Conservation (phyloP, 2,329 filamentous ascomycete species). For the Madurella fahalii region DNA sequence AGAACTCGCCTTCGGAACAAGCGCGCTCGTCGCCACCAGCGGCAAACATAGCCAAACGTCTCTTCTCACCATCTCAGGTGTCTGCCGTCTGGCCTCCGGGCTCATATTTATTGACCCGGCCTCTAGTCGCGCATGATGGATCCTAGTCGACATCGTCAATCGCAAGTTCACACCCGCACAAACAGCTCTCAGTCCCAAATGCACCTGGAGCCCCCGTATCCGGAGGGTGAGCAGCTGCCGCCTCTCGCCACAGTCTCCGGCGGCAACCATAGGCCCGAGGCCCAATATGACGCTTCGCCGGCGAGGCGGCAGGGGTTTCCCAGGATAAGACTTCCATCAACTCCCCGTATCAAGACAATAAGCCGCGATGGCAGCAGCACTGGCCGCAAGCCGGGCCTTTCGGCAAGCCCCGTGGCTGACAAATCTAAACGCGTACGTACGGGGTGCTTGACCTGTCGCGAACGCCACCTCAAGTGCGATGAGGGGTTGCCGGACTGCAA, state of each 20-base stretch:
- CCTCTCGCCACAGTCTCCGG: slow-evolving; percentile 30
- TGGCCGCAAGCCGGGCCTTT: slow-evolving; percentile 8
- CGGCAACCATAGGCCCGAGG: slow-evolving; percentile 17
- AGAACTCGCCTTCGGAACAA: too few species aligned
- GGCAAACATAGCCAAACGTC: too few species aligned
- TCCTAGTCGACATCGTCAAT: not conserved
- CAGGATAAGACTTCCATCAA: not conserved
- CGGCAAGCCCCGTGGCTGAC: slow-evolving; percentile 23
- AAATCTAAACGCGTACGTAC: slow-evolving; percentile 87
- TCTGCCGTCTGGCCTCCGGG: too few species aligned
- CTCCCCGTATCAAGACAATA: not conserved
- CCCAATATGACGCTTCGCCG: slow-evolving; percentile 26
- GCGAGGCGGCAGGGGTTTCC: slow-evolving; percentile 27
- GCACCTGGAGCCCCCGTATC: slow-evolving; percentile 21
- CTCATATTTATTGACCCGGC: too few species aligned
- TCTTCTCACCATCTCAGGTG: too few species aligned
- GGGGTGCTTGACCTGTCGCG: slow-evolving; percentile 84
- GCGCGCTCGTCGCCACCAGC: too few species aligned
- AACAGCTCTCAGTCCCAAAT: slow-evolving; percentile 7
- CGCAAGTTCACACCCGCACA: slow-evolving; percentile 6
- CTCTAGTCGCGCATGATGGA: not conserved
- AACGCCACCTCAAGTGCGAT: slow-evolving; percentile 88
- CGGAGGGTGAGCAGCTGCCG: slow-evolving; percentile 27
- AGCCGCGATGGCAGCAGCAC: slow-evolving; percentile 1
- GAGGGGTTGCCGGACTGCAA: slow-evolving; percentile 61